Conservation (phyloP, 257 asterid genomes). For the Fraxinus quadrangulata region DNA sequence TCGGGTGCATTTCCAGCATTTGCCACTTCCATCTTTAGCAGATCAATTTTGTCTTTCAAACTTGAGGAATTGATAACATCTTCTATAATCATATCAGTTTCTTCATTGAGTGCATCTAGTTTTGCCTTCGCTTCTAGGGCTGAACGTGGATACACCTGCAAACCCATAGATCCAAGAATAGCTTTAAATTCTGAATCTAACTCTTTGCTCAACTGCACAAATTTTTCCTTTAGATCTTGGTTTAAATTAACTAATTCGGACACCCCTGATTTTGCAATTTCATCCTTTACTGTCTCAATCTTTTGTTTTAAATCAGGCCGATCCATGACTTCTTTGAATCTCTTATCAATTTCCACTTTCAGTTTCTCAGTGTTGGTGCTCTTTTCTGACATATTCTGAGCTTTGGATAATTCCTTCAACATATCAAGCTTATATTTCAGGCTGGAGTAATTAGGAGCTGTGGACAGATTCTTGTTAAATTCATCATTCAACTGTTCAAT, state of each 20-base stretch:
- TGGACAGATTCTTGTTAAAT: constrained; percentile 52
- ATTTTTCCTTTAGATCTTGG: constrained; percentile 61
- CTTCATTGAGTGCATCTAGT: constrained; percentile 47
- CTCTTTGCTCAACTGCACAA: constrained; percentile 51
- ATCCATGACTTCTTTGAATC: constrained; percentile 46
- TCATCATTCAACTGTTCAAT: constrained; percentile 58
- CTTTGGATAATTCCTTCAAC: constrained; percentile 54
- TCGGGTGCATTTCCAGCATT: constrained; percentile 56
- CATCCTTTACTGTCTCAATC: constrained; percentile 56
- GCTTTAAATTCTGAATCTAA: constrained; percentile 48
- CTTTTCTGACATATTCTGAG: constrained; percentile 39
- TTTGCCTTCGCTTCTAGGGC: constrained; percentile 38
- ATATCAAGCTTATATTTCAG: constrained; percentile 55
- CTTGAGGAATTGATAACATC: constrained; percentile 53
- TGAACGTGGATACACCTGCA: constrained; percentile 39
- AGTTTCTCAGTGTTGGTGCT: constrained; percentile 40
- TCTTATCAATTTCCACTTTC: constrained; percentile 56
- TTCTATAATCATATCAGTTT: constrained; percentile 50
- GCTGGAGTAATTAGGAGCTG: constrained; percentile 66
- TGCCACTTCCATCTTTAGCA: constrained; percentile 53
- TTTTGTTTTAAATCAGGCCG: constrained; percentile 58
- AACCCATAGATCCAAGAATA: constrained; percentile 51
- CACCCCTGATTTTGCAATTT: constrained; percentile 52
- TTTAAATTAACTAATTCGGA: constrained; percentile 36
- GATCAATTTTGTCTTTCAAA: constrained; percentile 66